phyloP scores from a whole-genome alignment of 1,284 basidiomycete genomes.

The Ustilago lituana region DNA sequence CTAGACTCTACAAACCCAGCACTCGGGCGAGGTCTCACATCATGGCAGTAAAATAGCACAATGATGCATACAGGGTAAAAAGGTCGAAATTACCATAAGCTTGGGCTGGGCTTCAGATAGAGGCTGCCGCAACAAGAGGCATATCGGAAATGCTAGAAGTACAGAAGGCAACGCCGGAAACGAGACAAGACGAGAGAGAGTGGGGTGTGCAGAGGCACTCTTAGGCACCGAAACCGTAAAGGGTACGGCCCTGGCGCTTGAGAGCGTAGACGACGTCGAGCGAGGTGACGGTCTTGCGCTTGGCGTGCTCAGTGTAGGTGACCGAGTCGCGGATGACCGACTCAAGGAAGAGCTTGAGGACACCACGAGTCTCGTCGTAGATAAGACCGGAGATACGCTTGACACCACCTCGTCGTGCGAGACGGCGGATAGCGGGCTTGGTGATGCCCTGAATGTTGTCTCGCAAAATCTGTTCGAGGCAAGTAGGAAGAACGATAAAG shows the following conservation, averaged over 20 bases:
- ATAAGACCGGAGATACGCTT: slow-evolving; percentile 80
- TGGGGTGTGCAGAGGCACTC: slow-evolving; percentile 3
- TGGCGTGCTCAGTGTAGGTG: slow-evolving; percentile 93
- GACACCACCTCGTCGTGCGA: slow-evolving; percentile 83
- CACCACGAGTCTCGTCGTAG: slow-evolving; percentile 92
- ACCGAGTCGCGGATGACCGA: slow-evolving; percentile 88
- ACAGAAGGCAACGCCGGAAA: slow-evolving; percentile 46
- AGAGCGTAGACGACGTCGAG: slow-evolving; percentile 93
- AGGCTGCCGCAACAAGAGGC: slow-evolving; percentile 47
- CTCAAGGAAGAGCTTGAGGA: slow-evolving; percentile 82
- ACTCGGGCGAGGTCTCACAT: no score
- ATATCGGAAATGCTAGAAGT: slow-evolving; percentile 54
- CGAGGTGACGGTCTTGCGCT: slow-evolving; percentile 89
- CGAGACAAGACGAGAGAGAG: slow-evolving; percentile 36
- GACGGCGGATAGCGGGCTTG: slow-evolving; percentile 92
- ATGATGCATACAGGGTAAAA: slow-evolving; percentile 46
- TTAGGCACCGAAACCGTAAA: slow-evolving; percentile 74
- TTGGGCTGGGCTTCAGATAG: slow-evolving; percentile 40
- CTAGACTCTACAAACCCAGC: no score
- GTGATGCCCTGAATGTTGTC: slow-evolving; percentile 74
- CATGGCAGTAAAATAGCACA: no score
- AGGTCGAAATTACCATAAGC: slow-evolving; percentile 47
- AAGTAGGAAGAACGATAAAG: neutral
- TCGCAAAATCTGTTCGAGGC: slow-evolving; percentile 54
- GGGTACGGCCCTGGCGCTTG: slow-evolving; percentile 80